phyloP scores from a whole-genome alignment of 148 eudicot species.

The Amaranthus palmeri region DNA sequence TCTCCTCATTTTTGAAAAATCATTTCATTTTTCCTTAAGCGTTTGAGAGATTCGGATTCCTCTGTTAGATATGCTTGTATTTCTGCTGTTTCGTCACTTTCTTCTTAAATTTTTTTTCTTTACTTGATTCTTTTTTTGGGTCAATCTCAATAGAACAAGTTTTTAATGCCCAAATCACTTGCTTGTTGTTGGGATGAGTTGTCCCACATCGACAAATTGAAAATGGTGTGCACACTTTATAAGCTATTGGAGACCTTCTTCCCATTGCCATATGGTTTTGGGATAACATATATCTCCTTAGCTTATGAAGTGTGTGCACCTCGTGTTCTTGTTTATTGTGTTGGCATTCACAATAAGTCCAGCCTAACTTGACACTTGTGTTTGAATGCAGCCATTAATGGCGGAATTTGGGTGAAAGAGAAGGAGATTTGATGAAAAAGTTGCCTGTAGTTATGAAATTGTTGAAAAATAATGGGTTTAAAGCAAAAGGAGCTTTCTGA shows the following conservation, averaged over 20 bases:
- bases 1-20: constrained; percentile 43
- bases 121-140: constrained; percentile 18
- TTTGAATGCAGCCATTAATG: constrained; percentile 44
- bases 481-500: constrained; percentile 48
- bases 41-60: constrained; percentile 53
- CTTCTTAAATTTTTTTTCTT: background rate
- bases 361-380: no score
- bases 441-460: constrained; percentile 42
- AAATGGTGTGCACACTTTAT: no score
- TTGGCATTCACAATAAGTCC: no score
- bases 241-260: no score
- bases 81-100: constrained; percentile 24
- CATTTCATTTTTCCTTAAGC: constrained; percentile 34
- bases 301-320: no score
- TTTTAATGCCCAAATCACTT: constrained; percentile 36
- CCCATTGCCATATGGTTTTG: no score
- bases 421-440: constrained; percentile 20
- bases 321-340: no score
- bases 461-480: constrained; percentile 36
- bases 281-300: no score
- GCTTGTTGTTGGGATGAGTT: no score
- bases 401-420: constrained; percentile 24
- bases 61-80: constrained; percentile 42
- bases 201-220: no score
- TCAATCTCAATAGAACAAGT: constrained; percentile 45